Evolutionary conservation across 257 asterid genomes (phyloP), one percentile per base, ranked within the genome.

Genomic region (Fraxinus americana): DNA sequence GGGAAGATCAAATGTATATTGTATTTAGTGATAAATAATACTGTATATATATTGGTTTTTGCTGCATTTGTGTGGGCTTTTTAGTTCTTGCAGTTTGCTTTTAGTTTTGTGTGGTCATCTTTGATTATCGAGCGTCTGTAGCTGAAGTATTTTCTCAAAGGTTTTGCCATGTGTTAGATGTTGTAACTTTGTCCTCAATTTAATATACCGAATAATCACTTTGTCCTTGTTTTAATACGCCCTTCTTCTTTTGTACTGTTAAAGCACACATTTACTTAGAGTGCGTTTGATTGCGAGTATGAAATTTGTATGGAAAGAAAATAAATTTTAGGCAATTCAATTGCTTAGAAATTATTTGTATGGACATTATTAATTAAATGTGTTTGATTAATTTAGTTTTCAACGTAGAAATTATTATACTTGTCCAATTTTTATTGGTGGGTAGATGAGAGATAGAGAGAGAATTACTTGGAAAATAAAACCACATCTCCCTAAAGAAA

Each of bases 111-210:
- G 8, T 63, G 7, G 32, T 19, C n/a, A 27, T 63, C 5, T 25
- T 16, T 63, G 69, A 12, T 63, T 63, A 63, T 63, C 7, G 0
- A 10, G 19, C n/a, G 12, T 63, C 25, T 59, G 67, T 59, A 9
- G 30, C 39, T 59, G 75, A 23, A 38, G 29, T 13, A 27, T 43
- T 61, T 67, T 13, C 76, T 75, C 21, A 75, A 67, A 74, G 71
- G 77, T 57, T 69, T 30, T 71, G 67, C 48, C 68, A 17, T 76
- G 34, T 71, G 45, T 73, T 67, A 54, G 23, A 30, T 39, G n/a
- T 72, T 69, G 78, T 4, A 35, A 17, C 9, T 68, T 36, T 61
- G 38, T 73, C 52, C 70, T 27, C 57, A 63, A 63, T 63, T 63
- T 63, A 12, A 10, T 23, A 27, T 11, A 12, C 35, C 10, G 2